Evolutionary conservation across 495 filamentous ascomycete genomes (phyloP).

Genomic region (Trichoderma parareesei): DNA sequence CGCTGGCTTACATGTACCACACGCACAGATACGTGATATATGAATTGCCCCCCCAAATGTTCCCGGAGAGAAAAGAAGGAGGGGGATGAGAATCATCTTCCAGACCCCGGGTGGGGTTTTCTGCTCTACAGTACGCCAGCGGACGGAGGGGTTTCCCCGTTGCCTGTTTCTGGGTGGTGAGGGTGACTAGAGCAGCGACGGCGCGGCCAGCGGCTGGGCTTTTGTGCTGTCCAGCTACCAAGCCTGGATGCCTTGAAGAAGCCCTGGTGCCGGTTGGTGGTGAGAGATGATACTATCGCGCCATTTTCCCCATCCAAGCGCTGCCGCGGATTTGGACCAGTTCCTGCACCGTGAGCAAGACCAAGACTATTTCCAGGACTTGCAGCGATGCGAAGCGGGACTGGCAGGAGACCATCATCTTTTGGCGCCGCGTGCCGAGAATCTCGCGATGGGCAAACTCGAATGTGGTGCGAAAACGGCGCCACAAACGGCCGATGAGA

Average conservation of each 20-base stretch:
- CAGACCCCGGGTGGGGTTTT: background rate
- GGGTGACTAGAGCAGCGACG: background rate
- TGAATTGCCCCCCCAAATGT: background rate
- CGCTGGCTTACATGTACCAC: no score
- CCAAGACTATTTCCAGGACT: no score
- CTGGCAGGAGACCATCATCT: background rate
- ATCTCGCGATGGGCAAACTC: background rate
- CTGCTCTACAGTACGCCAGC: conserved; percentile 2
- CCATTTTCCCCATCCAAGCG: background rate
- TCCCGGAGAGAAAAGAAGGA: background rate
- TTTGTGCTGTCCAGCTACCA: background rate
- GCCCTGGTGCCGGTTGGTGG: background rate
- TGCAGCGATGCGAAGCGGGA: background rate
- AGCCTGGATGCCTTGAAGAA: background rate
- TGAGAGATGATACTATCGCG: background rate
- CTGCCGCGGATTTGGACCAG: background rate
- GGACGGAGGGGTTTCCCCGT: background rate
- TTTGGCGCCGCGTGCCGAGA: background rate
- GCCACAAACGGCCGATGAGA: background rate
- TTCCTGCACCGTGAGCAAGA: background rate
- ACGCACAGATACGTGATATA: no score
- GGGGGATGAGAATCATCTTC: no score
- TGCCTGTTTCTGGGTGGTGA: background rate
- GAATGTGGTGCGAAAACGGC: background rate
- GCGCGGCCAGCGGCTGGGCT: background rate